Conservation (phyloP, 2,329 filamentous ascomycete genomes). For the Colletotrichum godetiae region DNA sequence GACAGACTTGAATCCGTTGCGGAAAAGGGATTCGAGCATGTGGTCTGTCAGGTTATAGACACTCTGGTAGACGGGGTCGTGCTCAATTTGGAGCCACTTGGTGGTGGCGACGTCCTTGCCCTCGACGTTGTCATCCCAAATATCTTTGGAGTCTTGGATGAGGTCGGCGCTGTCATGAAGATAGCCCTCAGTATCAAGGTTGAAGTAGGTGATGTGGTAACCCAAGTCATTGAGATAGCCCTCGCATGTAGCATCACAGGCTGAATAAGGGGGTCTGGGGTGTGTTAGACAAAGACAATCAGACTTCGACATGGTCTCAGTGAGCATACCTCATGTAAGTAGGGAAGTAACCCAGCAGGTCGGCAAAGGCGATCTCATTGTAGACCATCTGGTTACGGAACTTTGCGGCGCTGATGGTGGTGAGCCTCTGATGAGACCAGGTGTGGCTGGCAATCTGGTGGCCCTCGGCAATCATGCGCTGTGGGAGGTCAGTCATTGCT, state of each 20-base stretch:
- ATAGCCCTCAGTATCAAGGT: conserved; percentile 50
- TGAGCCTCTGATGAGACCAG: conserved; percentile 56
- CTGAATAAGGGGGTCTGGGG: conserved; percentile 53
- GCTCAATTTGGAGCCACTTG: conserved; percentile 44
- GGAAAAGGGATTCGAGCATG: conserved; percentile 49
- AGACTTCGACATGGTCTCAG: background rate
- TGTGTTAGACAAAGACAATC: background rate
- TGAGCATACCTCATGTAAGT: conserved; percentile 59
- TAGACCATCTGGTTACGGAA: conserved; percentile 61
- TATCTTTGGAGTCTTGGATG: conserved; percentile 50
- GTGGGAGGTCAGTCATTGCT: background rate
- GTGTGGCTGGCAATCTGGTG: conserved; percentile 72
- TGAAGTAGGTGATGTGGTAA: conserved; percentile 50
- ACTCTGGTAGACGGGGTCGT: conserved; percentile 55
- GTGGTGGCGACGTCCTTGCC: conserved; percentile 42
- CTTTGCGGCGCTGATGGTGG: conserved; percentile 30
- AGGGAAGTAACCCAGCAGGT: conserved; percentile 65
- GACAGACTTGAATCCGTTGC: conserved; percentile 54
- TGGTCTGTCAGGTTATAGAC: conserved; percentile 52
- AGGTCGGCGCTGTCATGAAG: conserved; percentile 42
- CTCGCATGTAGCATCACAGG: conserved; percentile 47
- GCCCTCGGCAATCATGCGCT: conserved; percentile 62
- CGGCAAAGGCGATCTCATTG: conserved; percentile 66
- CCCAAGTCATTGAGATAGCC: conserved; percentile 42
- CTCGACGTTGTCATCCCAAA: conserved; percentile 49